Percentiles rank a stretch among this genome's conserved stretches.
Conservation (phyloP, 768 basidiomycete genomes). For the Suillus americanus region DNA sequence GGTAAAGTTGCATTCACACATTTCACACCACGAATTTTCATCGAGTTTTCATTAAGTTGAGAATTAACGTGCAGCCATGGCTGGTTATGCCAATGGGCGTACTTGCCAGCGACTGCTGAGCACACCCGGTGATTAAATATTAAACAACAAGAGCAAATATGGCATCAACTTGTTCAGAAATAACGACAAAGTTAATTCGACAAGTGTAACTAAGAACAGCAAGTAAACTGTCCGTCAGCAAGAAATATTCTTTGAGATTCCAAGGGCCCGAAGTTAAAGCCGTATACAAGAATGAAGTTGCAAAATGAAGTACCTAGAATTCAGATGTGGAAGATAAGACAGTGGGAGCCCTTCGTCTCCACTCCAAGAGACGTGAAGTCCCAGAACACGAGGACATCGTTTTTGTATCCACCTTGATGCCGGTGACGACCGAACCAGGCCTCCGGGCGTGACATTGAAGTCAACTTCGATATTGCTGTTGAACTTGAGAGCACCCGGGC, state of each 20-base stretch:
- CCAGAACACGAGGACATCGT: not conserved
- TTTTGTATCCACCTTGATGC: not conserved
- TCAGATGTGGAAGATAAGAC: not conserved
- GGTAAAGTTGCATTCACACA: not conserved
- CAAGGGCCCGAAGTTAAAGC: not conserved
- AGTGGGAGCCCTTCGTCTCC: not conserved
- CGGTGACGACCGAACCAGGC: not conserved
- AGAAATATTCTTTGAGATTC: not conserved
- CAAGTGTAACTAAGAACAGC: not conserved
- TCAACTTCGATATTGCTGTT: not conserved
- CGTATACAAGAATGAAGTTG: not conserved
- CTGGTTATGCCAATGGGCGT: not conserved
- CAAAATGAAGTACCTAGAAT: not conserved
- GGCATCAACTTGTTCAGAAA: not conserved
- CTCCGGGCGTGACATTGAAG: too few relatives aligned
- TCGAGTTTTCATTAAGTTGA: too few relatives aligned
- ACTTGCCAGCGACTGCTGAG: not conserved
- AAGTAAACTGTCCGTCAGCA: not conserved
- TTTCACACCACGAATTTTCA: too few relatives aligned
- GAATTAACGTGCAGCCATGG: not conserved
- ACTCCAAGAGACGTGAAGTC: not conserved
- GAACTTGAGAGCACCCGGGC: not conserved
- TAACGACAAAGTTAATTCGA: too few relatives aligned
- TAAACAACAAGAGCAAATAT: not conserved
- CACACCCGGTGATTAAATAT: not conserved